These are phyloP conservation scores for Candida takata DNA, from an alignment of 805 yeast species.

Conservation along the genomic window DNA sequence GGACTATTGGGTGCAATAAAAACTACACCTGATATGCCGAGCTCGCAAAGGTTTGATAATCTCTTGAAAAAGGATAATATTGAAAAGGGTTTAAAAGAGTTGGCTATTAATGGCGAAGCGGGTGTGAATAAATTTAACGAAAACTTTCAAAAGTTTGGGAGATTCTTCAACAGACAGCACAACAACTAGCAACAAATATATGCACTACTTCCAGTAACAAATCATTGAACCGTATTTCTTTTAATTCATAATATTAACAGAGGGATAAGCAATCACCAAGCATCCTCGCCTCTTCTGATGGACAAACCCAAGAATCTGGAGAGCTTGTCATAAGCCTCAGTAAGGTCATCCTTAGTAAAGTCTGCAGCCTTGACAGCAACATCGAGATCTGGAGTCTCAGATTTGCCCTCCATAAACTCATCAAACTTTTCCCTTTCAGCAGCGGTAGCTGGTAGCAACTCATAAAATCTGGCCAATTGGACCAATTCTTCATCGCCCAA, in stretches of 20 bases:
- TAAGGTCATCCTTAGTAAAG: conserved; percentile 40
- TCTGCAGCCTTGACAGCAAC: conserved; percentile 21
- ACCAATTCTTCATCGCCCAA: conserved; percentile 41
- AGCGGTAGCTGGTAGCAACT: conserved; percentile 58
- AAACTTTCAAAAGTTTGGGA: conserved; percentile 48
- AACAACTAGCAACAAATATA: background rate
- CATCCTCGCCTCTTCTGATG: conserved; percentile 42
- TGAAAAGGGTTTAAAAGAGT: conserved; percentile 29
- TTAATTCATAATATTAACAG: no score
- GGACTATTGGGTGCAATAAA: conserved; percentile 9
- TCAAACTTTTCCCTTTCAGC: conserved; percentile 46
- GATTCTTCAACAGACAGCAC: conserved; percentile 39
- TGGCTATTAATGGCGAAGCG: conserved; percentile 46
- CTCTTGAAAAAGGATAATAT: conserved; percentile 26
- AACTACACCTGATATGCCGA: conserved; percentile 13
- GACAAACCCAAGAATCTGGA: conserved; percentile 64
- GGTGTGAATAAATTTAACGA: conserved; percentile 60
- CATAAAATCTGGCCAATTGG: conserved; percentile 64
- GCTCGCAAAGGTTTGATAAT: conserved; percentile 24
- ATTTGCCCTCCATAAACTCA: conserved; percentile 45
- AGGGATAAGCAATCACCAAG: conserved; percentile 42
- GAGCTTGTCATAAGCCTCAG: conserved; percentile 52
- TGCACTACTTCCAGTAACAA: no score
- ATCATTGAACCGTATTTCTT: no score
- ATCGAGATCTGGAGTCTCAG: conserved; percentile 30